Percentiles rank a stretch among this genome's conserved stretches.
Evolutionary conservation across 768 basidiomycete species (phyloP).

Genomic region (Termitomyces sp.): DNA sequence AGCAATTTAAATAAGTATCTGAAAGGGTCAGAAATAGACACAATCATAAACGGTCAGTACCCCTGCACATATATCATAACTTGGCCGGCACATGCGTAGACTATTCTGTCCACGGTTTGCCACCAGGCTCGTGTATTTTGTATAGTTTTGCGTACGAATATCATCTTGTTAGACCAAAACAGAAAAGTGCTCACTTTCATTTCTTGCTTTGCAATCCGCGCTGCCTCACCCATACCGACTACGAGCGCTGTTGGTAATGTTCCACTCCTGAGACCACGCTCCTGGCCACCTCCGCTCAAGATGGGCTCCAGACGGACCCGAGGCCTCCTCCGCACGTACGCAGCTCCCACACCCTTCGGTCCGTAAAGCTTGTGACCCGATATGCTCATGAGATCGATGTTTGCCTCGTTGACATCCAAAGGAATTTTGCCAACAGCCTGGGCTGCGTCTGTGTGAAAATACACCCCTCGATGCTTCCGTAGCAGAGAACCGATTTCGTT

Average conservation of each 20-base stretch:
- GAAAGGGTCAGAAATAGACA: background rate
- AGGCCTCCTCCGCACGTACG: slow-evolving; percentile 89
- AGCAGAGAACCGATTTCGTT: slow-evolving; percentile 88
- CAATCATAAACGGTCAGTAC: slow-evolving; percentile 57
- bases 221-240: slow-evolving; percentile 94
- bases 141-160: slow-evolving; percentile 30
- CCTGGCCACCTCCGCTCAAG: slow-evolving; percentile 94
- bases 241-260: slow-evolving; percentile 84
- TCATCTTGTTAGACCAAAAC: slow-evolving; percentile 33
- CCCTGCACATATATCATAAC: slow-evolving; percentile 83
- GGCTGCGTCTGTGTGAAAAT: slow-evolving; percentile 97
- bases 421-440: slow-evolving; percentile 92
- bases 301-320: slow-evolving; percentile 94
- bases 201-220: slow-evolving; percentile 84
- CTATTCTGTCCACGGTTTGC: slow-evolving; percentile 18
- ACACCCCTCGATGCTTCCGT: slow-evolving; percentile 83
- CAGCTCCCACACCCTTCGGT: slow-evolving; percentile 93
- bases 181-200: slow-evolving; percentile 71
- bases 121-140: slow-evolving; percentile 39
- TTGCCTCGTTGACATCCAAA: slow-evolving; percentile 91
- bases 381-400: slow-evolving; percentile 93
- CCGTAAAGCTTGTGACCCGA: slow-evolving; percentile 98
- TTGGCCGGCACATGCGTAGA: slow-evolving; percentile 36
- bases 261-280: slow-evolving; percentile 92
- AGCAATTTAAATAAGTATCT: slow-evolving; percentile 15